Conservation (phyloP, 2,329 filamentous ascomycete genomes). For the Talaromyces piceae region DNA sequence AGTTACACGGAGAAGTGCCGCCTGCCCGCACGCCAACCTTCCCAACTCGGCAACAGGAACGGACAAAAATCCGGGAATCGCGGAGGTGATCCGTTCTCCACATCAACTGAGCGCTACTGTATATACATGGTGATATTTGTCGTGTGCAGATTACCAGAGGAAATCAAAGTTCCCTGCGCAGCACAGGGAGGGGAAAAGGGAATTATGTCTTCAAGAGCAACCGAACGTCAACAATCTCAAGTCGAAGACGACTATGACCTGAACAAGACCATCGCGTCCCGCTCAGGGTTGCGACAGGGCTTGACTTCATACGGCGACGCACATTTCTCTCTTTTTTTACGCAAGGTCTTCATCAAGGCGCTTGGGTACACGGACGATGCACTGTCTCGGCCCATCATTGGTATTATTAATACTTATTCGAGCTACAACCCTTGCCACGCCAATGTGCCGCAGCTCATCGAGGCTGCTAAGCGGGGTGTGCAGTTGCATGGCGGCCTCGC, state of each 20-base stretch:
- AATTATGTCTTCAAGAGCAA: background rate
- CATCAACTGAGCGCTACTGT: background rate
- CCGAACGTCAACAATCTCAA: background rate
- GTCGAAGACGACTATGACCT: constrained; percentile 50
- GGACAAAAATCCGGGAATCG: constrained; percentile 4
- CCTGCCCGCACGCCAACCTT: background rate
- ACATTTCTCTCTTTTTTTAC: constrained; percentile 66
- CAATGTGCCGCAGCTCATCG: constrained; percentile 63
- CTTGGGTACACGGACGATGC: constrained; percentile 67
- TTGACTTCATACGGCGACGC: constrained; percentile 64
- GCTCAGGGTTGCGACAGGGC: constrained; percentile 54
- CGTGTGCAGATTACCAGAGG: background rate
- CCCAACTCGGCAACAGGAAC: background rate
- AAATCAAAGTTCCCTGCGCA: background rate
- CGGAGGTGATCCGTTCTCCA: constrained; percentile 5
- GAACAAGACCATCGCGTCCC: constrained; percentile 43
- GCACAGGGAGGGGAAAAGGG: no score
- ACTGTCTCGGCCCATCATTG: constrained; percentile 62
- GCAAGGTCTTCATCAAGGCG: constrained; percentile 72
- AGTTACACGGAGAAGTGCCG: background rate
- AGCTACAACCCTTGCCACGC: constrained; percentile 69
- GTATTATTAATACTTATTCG: constrained; percentile 66
- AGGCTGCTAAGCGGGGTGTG: constrained; percentile 61
- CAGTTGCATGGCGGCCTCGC: constrained; percentile 60
- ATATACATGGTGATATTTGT: background rate